Percentiles rank a stretch among this genome's conserved stretches.
Evolutionary conservation across 495 filamentous ascomycete genomes (phyloP).

Genomic region (Daldinia loculata): DNA sequence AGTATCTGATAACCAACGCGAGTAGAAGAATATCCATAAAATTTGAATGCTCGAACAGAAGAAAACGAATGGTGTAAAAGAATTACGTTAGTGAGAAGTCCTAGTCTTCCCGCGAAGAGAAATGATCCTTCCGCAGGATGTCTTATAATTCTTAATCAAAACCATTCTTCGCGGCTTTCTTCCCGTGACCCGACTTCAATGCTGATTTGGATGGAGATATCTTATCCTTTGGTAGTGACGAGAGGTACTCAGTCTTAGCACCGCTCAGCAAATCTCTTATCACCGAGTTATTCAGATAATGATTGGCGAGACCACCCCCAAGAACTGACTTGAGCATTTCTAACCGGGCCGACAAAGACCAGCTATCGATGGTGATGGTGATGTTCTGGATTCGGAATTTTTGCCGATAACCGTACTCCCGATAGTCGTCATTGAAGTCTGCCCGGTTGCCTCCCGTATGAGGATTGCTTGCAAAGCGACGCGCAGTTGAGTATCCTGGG

Average conservation of each 20-base stretch:
- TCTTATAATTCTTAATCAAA: conserved; percentile 20
- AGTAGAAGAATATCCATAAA: background rate
- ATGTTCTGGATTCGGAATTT: conserved; percentile 77
- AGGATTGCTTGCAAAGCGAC: conserved; percentile 50
- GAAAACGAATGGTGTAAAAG: background rate
- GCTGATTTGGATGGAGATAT: conserved; percentile 15
- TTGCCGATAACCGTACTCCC: conserved; percentile 79
- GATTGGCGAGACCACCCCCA: conserved; percentile 79
- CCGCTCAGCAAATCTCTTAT: conserved; percentile 73
- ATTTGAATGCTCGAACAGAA: background rate
- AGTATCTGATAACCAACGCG: background rate
- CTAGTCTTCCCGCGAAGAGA: background rate
- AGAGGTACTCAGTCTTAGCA: conserved; percentile 47
- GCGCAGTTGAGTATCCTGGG: conserved; percentile 57
- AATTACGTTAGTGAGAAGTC: background rate
- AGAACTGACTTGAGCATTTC: conserved; percentile 79
- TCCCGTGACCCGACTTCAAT: conserved; percentile 6
- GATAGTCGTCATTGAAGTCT: conserved; percentile 76
- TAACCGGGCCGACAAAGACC: conserved; percentile 87
- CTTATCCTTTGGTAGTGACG: conserved; percentile 31
- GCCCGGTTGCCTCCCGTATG: conserved; percentile 62
- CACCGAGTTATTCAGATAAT: conserved; percentile 82
- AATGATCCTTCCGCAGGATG: background rate
- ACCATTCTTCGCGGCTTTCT: conserved; percentile 12
- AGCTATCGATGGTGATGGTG: conserved; percentile 83